These are phyloP conservation scores for Penicillium brevicompactum DNA, from an alignment of 2,329 filamentous ascomycete species.

Conservation along the genomic window DNA sequence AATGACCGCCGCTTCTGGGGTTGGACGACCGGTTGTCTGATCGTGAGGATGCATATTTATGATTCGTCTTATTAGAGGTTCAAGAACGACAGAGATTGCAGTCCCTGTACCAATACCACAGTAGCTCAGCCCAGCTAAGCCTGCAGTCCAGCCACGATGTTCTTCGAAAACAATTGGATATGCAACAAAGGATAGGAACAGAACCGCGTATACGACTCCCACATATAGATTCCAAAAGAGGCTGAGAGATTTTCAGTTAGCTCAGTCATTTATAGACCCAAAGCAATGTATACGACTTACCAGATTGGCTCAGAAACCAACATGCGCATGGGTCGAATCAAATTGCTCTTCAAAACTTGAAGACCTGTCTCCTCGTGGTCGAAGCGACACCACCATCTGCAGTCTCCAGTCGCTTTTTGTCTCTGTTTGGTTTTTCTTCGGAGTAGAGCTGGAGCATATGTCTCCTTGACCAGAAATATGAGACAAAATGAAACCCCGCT, in stretches of 20 bases:
- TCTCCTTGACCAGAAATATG: conserved; percentile 65
- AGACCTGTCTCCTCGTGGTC: conserved; percentile 62
- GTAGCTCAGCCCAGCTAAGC: conserved; percentile 71
- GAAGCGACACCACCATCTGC: conserved; percentile 71
- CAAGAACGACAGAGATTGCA: conserved; percentile 49
- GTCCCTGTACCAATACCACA: conserved; percentile 57
- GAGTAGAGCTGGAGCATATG: conserved; percentile 69
- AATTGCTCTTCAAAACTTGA: conserved; percentile 64
- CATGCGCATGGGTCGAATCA: conserved; percentile 71
- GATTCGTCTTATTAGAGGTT: conserved; percentile 68
- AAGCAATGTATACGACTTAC: conserved; percentile 43
- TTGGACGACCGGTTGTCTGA: conserved; percentile 56
- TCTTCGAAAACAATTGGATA: conserved; percentile 76
- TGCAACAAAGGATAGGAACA: conserved; percentile 81
- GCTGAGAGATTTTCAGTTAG: conserved; percentile 32
- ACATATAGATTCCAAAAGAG: conserved; percentile 67
- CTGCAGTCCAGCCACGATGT: conserved; percentile 69
- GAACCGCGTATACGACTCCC: conserved; percentile 74
- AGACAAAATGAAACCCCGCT: conserved; percentile 61
- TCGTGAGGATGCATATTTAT: conserved; percentile 70
- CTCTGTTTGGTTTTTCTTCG: conserved; percentile 60
- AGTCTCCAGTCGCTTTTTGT: conserved; percentile 65
- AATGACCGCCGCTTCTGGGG: conserved; percentile 73
- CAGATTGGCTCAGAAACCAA: conserved; percentile 70
- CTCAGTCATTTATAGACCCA: not conserved